Evolutionary conservation across 768 basidiomycete species (phyloP).

Genomic region (Hortiboletus campestris): DNA sequence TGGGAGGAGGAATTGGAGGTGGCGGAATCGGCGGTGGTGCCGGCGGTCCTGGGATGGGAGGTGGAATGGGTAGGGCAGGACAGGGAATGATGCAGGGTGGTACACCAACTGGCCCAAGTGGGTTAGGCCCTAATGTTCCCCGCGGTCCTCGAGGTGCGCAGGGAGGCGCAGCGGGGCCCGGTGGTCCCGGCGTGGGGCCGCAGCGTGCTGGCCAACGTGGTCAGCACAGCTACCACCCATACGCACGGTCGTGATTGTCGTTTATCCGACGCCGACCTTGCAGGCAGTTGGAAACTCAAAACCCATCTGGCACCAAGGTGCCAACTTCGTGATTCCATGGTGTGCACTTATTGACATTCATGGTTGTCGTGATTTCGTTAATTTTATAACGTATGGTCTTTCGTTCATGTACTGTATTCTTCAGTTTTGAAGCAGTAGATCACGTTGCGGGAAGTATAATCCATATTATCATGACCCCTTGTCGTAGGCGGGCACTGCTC

Average conservation of each 20-base stretch:
- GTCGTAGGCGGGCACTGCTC: no score
- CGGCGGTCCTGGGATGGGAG: slow-evolving; percentile 39
- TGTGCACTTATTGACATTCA: slow-evolving; percentile 1
- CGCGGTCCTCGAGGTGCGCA: slow-evolving; percentile 62
- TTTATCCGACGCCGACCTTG: neutral
- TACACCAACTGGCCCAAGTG: slow-evolving; percentile 36
- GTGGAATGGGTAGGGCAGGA: slow-evolving; percentile 42
- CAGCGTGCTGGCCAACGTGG: slow-evolving; percentile 70
- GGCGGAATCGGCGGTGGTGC: slow-evolving; percentile 36
- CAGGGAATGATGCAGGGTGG: slow-evolving; percentile 40
- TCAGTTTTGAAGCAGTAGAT: neutral
- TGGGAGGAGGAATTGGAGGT: slow-evolving; percentile 42
- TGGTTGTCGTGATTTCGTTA: slow-evolving; percentile 11
- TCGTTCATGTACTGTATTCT: slow-evolving; percentile 4
- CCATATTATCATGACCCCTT: no score
- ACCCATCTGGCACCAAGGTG: slow-evolving; percentile 6
- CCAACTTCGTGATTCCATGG: slow-evolving; percentile 2
- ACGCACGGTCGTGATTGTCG: slow-evolving; percentile 54
- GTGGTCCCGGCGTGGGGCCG: slow-evolving; percentile 63
- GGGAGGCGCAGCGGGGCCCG: slow-evolving; percentile 48
- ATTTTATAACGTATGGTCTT: slow-evolving; percentile 13
- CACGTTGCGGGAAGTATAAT: neutral
- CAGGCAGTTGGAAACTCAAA: slow-evolving; percentile 10
- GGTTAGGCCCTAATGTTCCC: slow-evolving; percentile 58
- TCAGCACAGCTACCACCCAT: slow-evolving; percentile 82